Base-by-base conservation (phyloP, 352 stramenopile genomes). In the Discostella stelligera region DNA sequence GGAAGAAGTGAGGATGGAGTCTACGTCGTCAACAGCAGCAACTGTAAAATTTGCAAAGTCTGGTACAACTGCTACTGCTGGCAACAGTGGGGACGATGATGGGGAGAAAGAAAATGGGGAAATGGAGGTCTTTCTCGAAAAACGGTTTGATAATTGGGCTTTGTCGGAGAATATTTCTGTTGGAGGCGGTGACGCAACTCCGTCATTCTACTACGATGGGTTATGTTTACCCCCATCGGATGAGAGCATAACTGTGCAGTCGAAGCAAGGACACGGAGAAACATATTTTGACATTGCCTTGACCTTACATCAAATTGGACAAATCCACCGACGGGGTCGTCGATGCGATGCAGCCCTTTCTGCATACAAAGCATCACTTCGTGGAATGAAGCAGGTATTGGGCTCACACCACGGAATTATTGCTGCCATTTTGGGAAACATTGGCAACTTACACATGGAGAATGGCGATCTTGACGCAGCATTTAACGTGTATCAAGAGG, bases 371-470 rank as follows among this genome's bases (percentile, higher is more conserved):
- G 80, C 85, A 0, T 84, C 86, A 39, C 66, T 92, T 0, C 71
- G 86, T 39, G 86, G 86, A 21, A 91, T 93, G 88, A 92, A 92
- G 58, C 70, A 84, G 53, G 71, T 82, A 4, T 55, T 90, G 23
- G 88, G 88, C 14, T 73, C 65, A 32, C 63, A 87, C 59, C 84
- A 92, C 76, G 80, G 71, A 4, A 90, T 89, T 52, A 83, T 90
- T 21, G 86, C 88, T 3, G 86, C 88, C n/a, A 82, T 93, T 20
- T 71, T 93, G 21, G 88, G 84, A 30, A 93, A 93, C 41, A 88
- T 92, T 72, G 88, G 84, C 10, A 91, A 93, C 71, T 66, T 93
- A 0, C 83, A 90, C 79, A 92, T 91, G 66, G 88, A 93, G 77
- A 91, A 83, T 55, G 84, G 84, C 18, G 77, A 92, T 41, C 79